phyloP scores from a whole-genome alignment of 176 grass and related monocot genomes.

The Eragrostis curvula region DNA sequence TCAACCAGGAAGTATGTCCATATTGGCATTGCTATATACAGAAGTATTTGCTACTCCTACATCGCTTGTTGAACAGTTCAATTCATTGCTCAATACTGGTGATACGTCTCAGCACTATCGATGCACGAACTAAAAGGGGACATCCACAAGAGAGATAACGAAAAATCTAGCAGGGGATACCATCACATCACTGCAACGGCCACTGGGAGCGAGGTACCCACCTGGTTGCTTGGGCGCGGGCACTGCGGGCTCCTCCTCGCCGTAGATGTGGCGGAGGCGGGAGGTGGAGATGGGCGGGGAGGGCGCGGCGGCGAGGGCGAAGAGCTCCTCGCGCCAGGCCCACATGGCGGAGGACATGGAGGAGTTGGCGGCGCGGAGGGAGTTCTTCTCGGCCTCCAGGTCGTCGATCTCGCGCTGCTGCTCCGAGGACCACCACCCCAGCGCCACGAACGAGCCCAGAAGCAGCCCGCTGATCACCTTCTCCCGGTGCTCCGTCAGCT shows the following conservation, averaged over 20 bases:
- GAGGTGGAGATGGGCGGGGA: slow-evolving; percentile 63
- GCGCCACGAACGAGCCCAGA: slow-evolving; percentile 54
- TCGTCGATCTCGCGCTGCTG: slow-evolving; percentile 76
- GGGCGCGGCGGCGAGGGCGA: slow-evolving; percentile 61
- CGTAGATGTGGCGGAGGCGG: slow-evolving; percentile 81
- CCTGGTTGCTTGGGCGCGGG: slow-evolving; percentile 17
- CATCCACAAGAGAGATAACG: background rate
- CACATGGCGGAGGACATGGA: slow-evolving; percentile 74
- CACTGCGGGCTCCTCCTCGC: slow-evolving; percentile 52
- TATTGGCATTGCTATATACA: background rate
- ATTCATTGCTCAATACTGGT: background rate
- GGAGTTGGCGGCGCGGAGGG: slow-evolving; percentile 67
- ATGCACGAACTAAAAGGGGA: no score
- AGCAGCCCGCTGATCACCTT: slow-evolving; percentile 61
- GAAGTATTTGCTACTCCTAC: background rate
- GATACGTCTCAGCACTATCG: no score
- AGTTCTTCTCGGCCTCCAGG: slow-evolving; percentile 62
- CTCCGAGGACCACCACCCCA: slow-evolving; percentile 60
- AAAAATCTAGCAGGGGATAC: background rate
- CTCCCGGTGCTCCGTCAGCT: slow-evolving; percentile 59
- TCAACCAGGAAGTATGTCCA: background rate
- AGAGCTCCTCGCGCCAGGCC: slow-evolving; percentile 75
- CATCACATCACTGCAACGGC: background rate
- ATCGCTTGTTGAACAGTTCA: background rate
- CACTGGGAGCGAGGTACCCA: slow-evolving; percentile 1